These are phyloP conservation scores for Naganishia sp. DNA, from an alignment of 1,284 basidiomycete genomes.

Conservation along the genomic window DNA sequence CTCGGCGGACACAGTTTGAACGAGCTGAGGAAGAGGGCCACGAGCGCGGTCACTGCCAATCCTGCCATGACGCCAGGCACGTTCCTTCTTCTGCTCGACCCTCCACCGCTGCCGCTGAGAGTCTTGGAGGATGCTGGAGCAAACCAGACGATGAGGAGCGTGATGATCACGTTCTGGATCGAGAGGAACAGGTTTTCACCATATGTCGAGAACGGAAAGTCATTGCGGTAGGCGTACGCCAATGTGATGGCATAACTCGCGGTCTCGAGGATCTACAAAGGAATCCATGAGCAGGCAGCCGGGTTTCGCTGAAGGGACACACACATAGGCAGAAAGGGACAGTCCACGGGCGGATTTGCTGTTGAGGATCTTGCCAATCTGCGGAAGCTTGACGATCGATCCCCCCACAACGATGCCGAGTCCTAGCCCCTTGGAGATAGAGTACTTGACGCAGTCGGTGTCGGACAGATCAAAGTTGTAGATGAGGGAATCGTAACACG, in stretches of 20 bases:
- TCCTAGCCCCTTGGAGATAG: conserved; percentile 88
- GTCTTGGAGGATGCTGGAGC: conserved; percentile 31
- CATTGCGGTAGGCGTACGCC: conserved; percentile 78
- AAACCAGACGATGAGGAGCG: conserved; percentile 72
- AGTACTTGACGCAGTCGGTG: conserved; percentile 82
- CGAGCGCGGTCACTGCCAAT: conserved; percentile 54
- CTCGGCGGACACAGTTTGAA: conserved; percentile 44
- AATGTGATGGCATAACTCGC: conserved; percentile 81
- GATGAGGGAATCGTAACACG: conserved; percentile 88
- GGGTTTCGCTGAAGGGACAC: conserved; percentile 13
- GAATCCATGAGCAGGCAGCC: conserved; percentile 25
- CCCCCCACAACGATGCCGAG: conserved; percentile 91
- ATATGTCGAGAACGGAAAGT: conserved; percentile 91
- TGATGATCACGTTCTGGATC: conserved; percentile 78
- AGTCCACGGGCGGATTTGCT: conserved; percentile 77
- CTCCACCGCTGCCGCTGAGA: conserved; percentile 24
- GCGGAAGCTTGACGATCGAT: conserved; percentile 93
- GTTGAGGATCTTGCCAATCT: conserved; percentile 59
- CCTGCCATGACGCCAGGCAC: conserved; percentile 52
- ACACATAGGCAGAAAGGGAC: conserved; percentile 71
- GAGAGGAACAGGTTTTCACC: conserved; percentile 90
- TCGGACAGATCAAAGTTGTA: conserved; percentile 85
- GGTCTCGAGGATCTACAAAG: conserved; percentile 67
- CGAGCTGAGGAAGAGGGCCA: conserved; percentile 58
- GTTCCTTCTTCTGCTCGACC: conserved; percentile 21